These are phyloP conservation scores for Ascosphaera acerosa DNA, from an alignment of 2,329 filamentous ascomycete genomes.

Conservation along the genomic window DNA sequence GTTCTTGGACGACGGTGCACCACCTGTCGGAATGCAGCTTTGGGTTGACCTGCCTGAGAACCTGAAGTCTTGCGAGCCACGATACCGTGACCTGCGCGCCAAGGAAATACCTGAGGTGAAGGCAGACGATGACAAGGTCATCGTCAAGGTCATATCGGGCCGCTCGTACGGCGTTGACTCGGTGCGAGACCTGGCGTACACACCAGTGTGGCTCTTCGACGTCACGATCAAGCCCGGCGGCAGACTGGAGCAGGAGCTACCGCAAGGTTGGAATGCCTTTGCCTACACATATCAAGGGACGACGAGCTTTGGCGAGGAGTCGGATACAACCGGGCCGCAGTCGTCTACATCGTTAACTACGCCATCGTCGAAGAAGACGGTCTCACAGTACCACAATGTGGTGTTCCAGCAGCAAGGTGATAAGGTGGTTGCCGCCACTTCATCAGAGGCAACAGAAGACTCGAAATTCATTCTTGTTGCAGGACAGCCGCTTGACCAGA, in stretches of 20 bases:
- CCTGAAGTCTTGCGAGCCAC: slow-evolving; percentile 70
- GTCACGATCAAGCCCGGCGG: slow-evolving; percentile 58
- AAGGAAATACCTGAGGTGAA: slow-evolving; percentile 54
- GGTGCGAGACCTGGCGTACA: slow-evolving; percentile 77
- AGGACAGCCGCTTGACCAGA: slow-evolving; percentile 55
- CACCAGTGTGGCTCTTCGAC: slow-evolving; percentile 89
- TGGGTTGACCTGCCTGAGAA: slow-evolving; percentile 67
- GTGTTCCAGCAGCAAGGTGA: slow-evolving; percentile 68
- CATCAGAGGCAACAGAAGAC: slow-evolving; percentile 33
- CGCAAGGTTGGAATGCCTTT: slow-evolving; percentile 70
- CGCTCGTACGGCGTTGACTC: slow-evolving; percentile 63
- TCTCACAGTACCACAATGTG: slow-evolving; percentile 60
- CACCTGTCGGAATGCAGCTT: slow-evolving; percentile 73
- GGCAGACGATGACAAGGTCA: slow-evolving; percentile 45
- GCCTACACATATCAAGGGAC: slow-evolving; percentile 60
- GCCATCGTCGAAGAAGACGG: slow-evolving; percentile 17
- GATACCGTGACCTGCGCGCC: slow-evolving; percentile 65
- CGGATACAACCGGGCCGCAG: slow-evolving; percentile 12
- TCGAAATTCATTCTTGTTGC: slow-evolving; percentile 39
- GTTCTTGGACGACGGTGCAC: slow-evolving; percentile 45
- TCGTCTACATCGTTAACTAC: slow-evolving; percentile 6
- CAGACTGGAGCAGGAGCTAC: slow-evolving; percentile 46
- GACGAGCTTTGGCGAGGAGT: slow-evolving; percentile 33
- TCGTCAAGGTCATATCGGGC: slow-evolving; percentile 76
- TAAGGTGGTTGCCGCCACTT: slow-evolving; percentile 43